These are phyloP conservation scores for Aspergillus brasiliensis DNA, from an alignment of 2,329 filamentous ascomycete species.

Conservation along the genomic window DNA sequence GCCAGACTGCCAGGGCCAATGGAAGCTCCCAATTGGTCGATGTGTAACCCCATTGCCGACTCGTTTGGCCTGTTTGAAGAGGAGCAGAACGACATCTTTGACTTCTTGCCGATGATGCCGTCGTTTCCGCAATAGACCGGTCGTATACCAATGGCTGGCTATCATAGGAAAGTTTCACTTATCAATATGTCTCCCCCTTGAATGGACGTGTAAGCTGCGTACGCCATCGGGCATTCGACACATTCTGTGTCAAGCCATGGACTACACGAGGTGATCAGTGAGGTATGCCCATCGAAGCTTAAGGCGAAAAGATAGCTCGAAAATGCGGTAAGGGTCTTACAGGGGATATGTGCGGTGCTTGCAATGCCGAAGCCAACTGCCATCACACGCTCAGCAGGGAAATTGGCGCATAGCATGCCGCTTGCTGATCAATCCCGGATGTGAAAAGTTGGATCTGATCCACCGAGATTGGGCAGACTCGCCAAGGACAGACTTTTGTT, in stretches of 20 bases:
- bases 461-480: background rate
- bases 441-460: background rate
- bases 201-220: background rate
- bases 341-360: background rate
- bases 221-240: background rate
- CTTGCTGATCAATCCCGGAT: background rate
- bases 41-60: conserved; percentile 40
- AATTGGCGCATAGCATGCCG: background rate
- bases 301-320: background rate
- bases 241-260: background rate
- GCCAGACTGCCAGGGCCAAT: conserved; percentile 31
- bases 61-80: conserved; percentile 41
- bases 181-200: background rate
- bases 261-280: background rate
- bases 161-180: background rate
- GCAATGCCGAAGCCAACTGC: background rate
- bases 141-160: background rate
- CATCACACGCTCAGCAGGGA: background rate
- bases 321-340: background rate
- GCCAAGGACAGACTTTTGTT: background rate
- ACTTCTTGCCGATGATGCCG: conserved; percentile 39
- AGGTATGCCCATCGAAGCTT: background rate
- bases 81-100: conserved; percentile 40
- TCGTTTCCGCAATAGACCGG: conserved; percentile 26
- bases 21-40: conserved; percentile 39